Base-by-base conservation (phyloP, 2,329 filamentous ascomycete genomes). In the Alternaria consortialis region DNA sequence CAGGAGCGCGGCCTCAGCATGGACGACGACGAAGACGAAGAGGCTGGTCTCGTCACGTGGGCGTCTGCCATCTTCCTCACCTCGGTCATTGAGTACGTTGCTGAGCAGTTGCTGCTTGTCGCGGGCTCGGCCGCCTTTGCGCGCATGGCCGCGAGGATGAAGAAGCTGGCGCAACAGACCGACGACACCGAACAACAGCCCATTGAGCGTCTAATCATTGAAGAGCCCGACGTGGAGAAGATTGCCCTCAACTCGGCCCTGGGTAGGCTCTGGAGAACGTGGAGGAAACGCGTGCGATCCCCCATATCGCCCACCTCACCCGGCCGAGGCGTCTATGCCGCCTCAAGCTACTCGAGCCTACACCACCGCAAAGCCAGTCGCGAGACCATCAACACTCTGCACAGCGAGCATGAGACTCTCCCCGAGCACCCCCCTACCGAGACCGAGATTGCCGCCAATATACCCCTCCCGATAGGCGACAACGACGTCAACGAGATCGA, bases 21-120 rank as follows among this genome's bases (percentile, higher is more conserved):
- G 48, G 91, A 78, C 58, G 71, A 75, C 1, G 73, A 74, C 55
- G 71, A 72, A 2, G 72, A 77, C 43, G 77, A 77, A 29, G 77
- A 79, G 51, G 73, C 76, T 8, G 80, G 81, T 1, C 79, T 84
- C n/a, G 81, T 98, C 20, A 96, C 93, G 0, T 94, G 95, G 31
- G 91, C 94, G 0, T 92, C 96, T 13, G 94, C 95, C 60, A 98
- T 99, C 66, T 99, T 98, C 80, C 82, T 99, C 47, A 97, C 95
- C 0, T 96, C 94, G 0, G 92, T 99, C 62, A 84, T 99, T 42
- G 95, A 99, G 79, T 95, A 93, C 74, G 88, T 99, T 79, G 94
- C 92, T 32, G 95, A 99, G 79, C 91, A 97, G 76, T 91, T 93
- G 7, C 83, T 99, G 63, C 87, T 94, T n/a, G 87, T 96, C 39